Evolutionary conservation across 352 stramenopile genomes (phyloP), one percentile per base, ranked within the genome.

Genomic region (Pseudoperonospora humuli): DNA sequence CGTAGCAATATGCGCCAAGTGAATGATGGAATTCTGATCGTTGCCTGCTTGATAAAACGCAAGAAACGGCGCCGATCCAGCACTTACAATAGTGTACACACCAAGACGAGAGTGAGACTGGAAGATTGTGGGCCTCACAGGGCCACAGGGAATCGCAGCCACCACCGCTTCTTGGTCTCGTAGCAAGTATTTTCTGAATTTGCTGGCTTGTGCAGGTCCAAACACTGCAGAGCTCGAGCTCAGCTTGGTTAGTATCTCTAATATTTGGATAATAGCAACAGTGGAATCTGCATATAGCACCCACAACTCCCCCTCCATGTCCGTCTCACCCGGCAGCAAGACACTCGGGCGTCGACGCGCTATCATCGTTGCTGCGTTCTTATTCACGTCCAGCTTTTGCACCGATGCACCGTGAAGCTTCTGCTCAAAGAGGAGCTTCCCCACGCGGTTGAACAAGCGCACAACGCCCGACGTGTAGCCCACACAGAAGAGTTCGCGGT

Each of bases 21-120:
- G 80, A 38, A 93, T 86, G 45, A 90, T 86, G 24, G 80, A 93
- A 34, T 87, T 90, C 38, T 88, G 77, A 42, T 93, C 80, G 21
- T 86, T 86, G 1, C 77, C 80, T 4, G 80, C 80, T 24, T 89
- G 80, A 37, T 90, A 90, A 33, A 93, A 93, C 7, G 75, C 70
- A 7, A 93, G 46, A 38, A 90, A 87, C 0, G 80, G 80, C 14
- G 66, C 61, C 0, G 68, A 70, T 0, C 80, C 80, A 15, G 76
- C 71, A 21, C 69, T 86, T 5, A 93, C 51, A 37, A 88, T 68
- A 10, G 75, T 87, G 26, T 82, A 80, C 2, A 88, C 58, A 1
- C 80, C 77, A 21, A 88, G 61, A 1, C 80, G 77, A 14, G 77
- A 57, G 29, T 93, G 80, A 1, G 71, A 84, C 55, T 93, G 80